Base-by-base conservation (phyloP, 176 grass and related monocot species). In the Carex myosuroides region DNA sequence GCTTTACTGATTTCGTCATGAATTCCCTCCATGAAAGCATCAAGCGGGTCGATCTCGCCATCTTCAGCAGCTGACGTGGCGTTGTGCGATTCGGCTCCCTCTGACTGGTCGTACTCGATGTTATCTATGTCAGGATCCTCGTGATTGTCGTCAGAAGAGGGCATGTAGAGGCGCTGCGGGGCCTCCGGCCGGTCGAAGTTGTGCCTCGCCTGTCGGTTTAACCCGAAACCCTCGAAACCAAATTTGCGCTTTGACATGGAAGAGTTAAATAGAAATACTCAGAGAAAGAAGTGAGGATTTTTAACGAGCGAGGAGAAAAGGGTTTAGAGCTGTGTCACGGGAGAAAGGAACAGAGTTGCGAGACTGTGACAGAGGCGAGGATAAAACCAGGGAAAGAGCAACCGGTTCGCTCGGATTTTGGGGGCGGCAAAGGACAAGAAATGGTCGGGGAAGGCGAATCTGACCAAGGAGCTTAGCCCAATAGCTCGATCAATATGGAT, bases 1-100 rank as follows among this genome's bases (percentile, higher is more conserved):
- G 95, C 88, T 64, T 89, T 93, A 30, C 86, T 85, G 89, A 98
- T 95, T 88, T 98, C 87, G 70, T 98, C 89, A 39, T 93, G 88
- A 84, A 98, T 98, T 55, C 89, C 93, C 26, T 94, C 95, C 95
- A 98, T 98, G 86, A 98, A 98, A 12, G 92, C 95, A 67, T 98
- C 95, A 24, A 95, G 91, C 14, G 95, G 91, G 55, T 98, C 95
- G 82, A 98, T 86, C 78, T 98, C 89, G 0, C 26, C 87, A 8
- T 37, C 89, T 10, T 21, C 89, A 6, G 65, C 6, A 18, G 80
- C 59, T 2, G 60, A 59, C 33, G 78, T 58, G 64, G 60, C 71
- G 8, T 70, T 75, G 8, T 26, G 26, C 8, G 84, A 17, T 63
- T 94, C 90, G 52, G 61, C 44, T 10, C 50, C 60, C 39, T 86